Evolutionary conservation across 306 rosid species (phyloP).

Genomic region (Cyclanthera cordifolia): DNA sequence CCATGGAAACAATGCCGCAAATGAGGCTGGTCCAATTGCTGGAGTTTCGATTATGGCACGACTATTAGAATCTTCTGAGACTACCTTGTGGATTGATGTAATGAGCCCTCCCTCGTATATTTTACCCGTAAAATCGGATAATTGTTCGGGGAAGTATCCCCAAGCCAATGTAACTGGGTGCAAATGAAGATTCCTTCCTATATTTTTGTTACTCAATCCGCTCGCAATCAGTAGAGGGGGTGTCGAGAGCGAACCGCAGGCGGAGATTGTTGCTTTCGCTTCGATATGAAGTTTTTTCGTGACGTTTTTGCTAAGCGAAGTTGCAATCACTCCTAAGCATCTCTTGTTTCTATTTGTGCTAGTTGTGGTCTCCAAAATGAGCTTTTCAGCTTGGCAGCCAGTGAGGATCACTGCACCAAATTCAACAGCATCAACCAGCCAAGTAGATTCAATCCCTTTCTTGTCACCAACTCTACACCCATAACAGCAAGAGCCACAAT

Average conservation of each 20-base stretch:
- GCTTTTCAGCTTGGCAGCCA: conserved; percentile 64
- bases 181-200: conserved; percentile 73
- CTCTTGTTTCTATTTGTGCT: conserved; percentile 31
- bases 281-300: conserved; percentile 58
- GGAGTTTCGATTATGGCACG: conserved; percentile 58
- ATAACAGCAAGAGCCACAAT: conserved; percentile 67
- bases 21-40: conserved; percentile 59
- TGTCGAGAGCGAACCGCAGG: conserved; percentile 65
- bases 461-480: conserved; percentile 77
- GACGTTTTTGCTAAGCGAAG: conserved; percentile 28
- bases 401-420: conserved; percentile 70
- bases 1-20: conserved; percentile 63
- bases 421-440: conserved; percentile 76
- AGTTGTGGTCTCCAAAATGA: conserved; percentile 30
- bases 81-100: conserved; percentile 59
- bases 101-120: conserved; percentile 68
- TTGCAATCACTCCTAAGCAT: conserved; percentile 62
- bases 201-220: conserved; percentile 58
- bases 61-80: conserved; percentile 27
- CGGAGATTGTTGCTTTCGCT: conserved; percentile 60
- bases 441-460: conserved; percentile 60
- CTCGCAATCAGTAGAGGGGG: conserved; percentile 72
- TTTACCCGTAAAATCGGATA: conserved; percentile 36
- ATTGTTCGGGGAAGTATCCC: conserved; percentile 70
- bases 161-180: conserved; percentile 61